Evolutionary conservation across 805 yeast species (phyloP), one percentile per base, ranked within the genome.

Genomic region (Lachancea sp.): DNA sequence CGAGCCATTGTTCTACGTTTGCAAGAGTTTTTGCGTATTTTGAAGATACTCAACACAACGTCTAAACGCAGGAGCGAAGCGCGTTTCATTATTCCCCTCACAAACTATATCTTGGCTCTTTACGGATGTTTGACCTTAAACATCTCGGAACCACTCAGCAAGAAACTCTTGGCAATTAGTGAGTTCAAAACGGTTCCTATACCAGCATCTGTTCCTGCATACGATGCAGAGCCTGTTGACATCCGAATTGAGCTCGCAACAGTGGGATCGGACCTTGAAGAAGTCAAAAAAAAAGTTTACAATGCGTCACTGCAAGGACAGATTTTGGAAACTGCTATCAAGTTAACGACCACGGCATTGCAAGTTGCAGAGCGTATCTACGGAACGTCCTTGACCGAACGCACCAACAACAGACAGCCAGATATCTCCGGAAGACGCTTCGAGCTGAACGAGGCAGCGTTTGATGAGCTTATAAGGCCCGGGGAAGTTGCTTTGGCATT

Each of bases 1-100:
- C 73, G 72, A 45, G 77, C 77, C 53, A 75, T 79, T 9, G 64
- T 74, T 2, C 57, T 63, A 45, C 80, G 79, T 55, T 54, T 80
- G 20, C 65, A 66, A 31, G 60, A 62, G 29, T 58, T 74, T 38
- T 48, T 64, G 3, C 59, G 67, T 15, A 57, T 68, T 19, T 52
- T 74, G n/a, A 59, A 52, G 19, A 41, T 56, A 1, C 49, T 72
- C 25, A 53, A 56, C 34, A 54, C 52, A 19, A 55, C 51, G 35
- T 46, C 62, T 30, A 53, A 55, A 22, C 51, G 52, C 7, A 47
- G 62, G 12, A 49, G 53, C 3, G 45, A 55, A 2, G 47, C 51
- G 41, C 48, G 50, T 2, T 46, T 55, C 4, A 51, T 64, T 22
- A 60, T 66, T 18, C 71, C 74, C 1, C 49, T 67, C 10, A 48